These are phyloP conservation scores for Rauvolfia tetraphylla DNA, from an alignment of 257 asterid species.

Conservation along the genomic window DNA sequence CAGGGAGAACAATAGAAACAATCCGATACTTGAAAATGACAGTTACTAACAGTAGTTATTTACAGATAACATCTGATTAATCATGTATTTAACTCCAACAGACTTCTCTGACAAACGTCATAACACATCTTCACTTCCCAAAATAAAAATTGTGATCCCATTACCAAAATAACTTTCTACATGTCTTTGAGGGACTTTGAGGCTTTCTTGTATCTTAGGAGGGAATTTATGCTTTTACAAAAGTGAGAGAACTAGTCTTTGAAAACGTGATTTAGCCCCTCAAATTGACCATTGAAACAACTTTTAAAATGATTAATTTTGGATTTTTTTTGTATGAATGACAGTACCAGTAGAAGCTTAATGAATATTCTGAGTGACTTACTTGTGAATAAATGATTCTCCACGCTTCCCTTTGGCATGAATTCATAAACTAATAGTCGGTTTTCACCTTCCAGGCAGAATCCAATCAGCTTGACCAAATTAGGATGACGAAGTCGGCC, in stretches of 20 bases:
- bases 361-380: slow-evolving; percentile 3
- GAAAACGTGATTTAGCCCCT: too few relatives aligned
- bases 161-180: background rate
- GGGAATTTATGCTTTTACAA: background rate
- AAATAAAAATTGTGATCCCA: background rate
- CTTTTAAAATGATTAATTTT: background rate
- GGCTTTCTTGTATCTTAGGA: background rate
- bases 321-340: background rate
- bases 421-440: slow-evolving; percentile 38
- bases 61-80: too few relatives aligned
- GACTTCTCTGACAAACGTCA: background rate
- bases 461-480: slow-evolving; percentile 42
- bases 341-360: background rate
- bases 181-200: background rate
- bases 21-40: background rate
- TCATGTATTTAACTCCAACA: too few relatives aligned
- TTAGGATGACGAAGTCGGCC: slow-evolving; percentile 40
- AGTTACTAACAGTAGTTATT: too few relatives aligned
- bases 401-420: slow-evolving; percentile 42
- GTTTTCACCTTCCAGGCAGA: slow-evolving; percentile 41
- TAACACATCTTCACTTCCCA: background rate
- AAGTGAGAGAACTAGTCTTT: too few relatives aligned
- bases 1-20: background rate
- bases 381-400: slow-evolving; percentile 36
- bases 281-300: background rate